Conservation (phyloP, 2,329 filamentous ascomycete species). For the Microsporum audouinii region DNA sequence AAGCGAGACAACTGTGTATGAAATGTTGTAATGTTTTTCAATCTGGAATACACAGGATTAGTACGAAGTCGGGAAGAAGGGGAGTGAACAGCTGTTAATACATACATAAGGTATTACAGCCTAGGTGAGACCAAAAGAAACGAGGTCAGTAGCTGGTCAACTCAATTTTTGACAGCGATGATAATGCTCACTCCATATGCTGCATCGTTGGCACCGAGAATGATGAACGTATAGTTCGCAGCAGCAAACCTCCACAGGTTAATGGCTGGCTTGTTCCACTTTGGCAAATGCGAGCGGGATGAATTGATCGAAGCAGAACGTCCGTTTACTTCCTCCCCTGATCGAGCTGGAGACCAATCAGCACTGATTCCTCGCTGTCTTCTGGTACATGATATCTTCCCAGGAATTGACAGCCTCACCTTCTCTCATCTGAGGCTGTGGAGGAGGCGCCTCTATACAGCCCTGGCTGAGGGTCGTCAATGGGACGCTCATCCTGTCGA, state of each 20-base stretch:
- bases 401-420: background rate
- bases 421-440: background rate
- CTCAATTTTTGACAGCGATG: background rate
- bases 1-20: conserved; percentile 37
- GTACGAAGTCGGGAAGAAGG: background rate
- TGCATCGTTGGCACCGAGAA: conserved; percentile 46
- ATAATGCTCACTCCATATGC: conserved; percentile 41
- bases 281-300: conserved; percentile 31
- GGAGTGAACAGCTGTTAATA: background rate
- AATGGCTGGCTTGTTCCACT: conserved; percentile 52
- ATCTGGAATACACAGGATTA: conserved; percentile 21
- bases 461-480: background rate
- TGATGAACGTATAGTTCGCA: conserved; percentile 47
- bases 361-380: background rate
- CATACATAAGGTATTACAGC: conserved; percentile 40
- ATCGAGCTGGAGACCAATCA: background rate
- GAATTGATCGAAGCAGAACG: background rate
- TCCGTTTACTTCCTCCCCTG: background rate
- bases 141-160: background rate
- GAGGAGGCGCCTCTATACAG: background rate
- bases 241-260: conserved; percentile 50
- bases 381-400: no score
- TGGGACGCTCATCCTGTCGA: background rate
- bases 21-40: conserved; percentile 35
- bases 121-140: conserved; percentile 18